These are phyloP conservation scores for Flammula alnicola DNA, from an alignment of 1,284 basidiomycete genomes.

Conservation along the genomic window DNA sequence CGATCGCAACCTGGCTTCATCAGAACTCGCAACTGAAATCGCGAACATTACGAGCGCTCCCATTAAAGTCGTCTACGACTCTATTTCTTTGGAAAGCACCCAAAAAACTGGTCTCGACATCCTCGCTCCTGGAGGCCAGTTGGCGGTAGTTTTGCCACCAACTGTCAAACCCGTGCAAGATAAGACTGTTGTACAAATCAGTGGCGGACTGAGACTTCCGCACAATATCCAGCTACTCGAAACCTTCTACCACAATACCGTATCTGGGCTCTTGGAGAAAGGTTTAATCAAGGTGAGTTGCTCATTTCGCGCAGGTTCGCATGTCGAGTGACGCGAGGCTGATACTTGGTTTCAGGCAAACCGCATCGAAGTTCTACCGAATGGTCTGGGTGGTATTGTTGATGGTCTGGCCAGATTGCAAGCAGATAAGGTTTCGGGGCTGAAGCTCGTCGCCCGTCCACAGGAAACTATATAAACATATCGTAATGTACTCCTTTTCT, in stretches of 20 bases:
- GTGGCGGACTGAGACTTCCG: slow-evolving; percentile 18
- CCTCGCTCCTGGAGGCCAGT: slow-evolving; percentile 23
- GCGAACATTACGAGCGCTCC: slow-evolving; percentile 26
- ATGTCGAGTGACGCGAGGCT: no score
- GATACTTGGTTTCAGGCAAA: slow-evolving; percentile 17
- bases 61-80: slow-evolving; percentile 37
- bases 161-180: no score
- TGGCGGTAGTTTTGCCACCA: slow-evolving; percentile 28
- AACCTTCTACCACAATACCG: slow-evolving; percentile 16
- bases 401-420: slow-evolving; percentile 48
- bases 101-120: slow-evolving; percentile 16
- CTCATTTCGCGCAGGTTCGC: no score
- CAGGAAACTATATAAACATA: no score
- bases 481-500: no score
- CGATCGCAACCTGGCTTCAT: no score
- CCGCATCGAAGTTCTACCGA: slow-evolving; percentile 38
- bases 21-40: slow-evolving; percentile 33
- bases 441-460: slow-evolving; percentile 54
- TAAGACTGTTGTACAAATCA: slow-evolving; percentile 9
- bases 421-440: slow-evolving; percentile 48
- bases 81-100: slow-evolving; percentile 31
- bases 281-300: slow-evolving; percentile 20
- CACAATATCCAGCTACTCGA: slow-evolving; percentile 29
- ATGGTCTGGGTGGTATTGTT: slow-evolving; percentile 49
- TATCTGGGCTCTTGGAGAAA: slow-evolving; percentile 17